phyloP scores from a whole-genome alignment of 345 rosid genomes.

The Dovyalis caffra region DNA sequence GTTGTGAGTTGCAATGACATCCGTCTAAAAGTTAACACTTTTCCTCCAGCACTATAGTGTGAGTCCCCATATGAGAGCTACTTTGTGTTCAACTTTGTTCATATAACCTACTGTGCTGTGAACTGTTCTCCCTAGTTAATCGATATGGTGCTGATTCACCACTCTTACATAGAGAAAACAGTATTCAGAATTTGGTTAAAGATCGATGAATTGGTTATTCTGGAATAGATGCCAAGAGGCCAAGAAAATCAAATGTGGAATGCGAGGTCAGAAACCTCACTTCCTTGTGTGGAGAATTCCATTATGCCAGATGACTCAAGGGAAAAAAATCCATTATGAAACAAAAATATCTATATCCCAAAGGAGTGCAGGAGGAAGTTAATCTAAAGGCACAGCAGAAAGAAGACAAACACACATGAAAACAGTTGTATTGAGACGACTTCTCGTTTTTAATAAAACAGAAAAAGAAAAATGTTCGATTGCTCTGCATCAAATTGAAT shows the following conservation, averaged over 20 bases:
- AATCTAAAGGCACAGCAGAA: neutral
- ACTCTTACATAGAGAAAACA: neutral
- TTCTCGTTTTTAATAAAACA: neutral
- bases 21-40: neutral
- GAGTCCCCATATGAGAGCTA: neutral
- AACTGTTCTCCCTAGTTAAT: neutral
- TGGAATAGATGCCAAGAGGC: neutral
- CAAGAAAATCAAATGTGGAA: neutral
- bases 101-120: neutral
- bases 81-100: neutral
- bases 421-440: neutral
- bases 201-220: neutral
- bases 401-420: conserved; percentile 1
- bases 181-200: neutral
- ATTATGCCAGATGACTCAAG: neutral
- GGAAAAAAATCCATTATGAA: neutral
- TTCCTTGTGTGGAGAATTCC: neutral
- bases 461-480: neutral
- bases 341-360: neutral
- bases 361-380: neutral
- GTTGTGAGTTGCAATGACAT: conserved; percentile 7
- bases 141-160: neutral
- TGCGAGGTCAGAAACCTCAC: neutral
- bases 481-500: neutral
- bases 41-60: neutral